Base-by-base conservation (phyloP, 176 grass and related monocot genomes). In the Aechmea fasciata region DNA sequence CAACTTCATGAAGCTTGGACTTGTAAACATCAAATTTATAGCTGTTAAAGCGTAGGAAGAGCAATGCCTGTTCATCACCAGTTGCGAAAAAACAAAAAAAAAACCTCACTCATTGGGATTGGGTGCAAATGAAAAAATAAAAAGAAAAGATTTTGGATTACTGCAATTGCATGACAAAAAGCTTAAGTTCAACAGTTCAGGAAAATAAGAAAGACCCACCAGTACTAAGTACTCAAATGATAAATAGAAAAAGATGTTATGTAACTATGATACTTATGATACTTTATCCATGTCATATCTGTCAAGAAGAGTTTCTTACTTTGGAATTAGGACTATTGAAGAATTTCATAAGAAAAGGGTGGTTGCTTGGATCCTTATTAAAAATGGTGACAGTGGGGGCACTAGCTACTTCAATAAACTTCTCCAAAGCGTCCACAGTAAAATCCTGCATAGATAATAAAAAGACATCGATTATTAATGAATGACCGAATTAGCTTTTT, bases 311-410 rank as follows among this genome's bases (percentile, higher is more conserved):
- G 13, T 7, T 66, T 15, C 22, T 79, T 81, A 99, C 94, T 80
- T 99, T 99, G 71, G 76, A 6, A 67, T 72, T 78, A 18, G 68
- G 47, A 50, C 77, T 83, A 54, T 93, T 79, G 80, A 99, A 99
- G 80, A 75, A 99, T 51, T 90, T 99, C 49, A 78, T 51, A 22
- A 99, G 84, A 68, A 77, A 78, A 51, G 89, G 89, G 52, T 87
- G 94, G 57, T 99, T 99, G 48, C 77, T 85, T 26, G 94, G 87
- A 69, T 88, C 81, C 48, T 87, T 87, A 76, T 99, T 84, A 65
- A 90, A 99, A 73, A 77, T 93, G 51, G 88, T 78, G 75, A 99
- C 80, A 57, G 77, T 74, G 0, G 94, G 94, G 54, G 80, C 82
- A 78, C 84, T 85, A 79, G 77, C 85, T 47, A 77, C 77, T 77